phyloP scores from a whole-genome alignment of 1,284 basidiomycete species.

The Hypsizygus ulmarius region DNA sequence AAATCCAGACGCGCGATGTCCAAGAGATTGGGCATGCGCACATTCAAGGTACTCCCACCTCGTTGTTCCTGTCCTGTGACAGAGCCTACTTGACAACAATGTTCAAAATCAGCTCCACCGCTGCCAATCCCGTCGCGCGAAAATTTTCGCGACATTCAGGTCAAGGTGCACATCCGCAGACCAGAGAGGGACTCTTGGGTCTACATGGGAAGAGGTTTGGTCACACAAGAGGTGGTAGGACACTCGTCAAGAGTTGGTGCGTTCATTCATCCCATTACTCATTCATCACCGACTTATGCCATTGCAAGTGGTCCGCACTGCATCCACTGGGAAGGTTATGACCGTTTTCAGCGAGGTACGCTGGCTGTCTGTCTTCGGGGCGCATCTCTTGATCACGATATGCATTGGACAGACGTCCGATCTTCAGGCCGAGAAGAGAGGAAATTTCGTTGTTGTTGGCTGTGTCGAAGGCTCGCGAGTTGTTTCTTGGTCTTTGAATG shows the following conservation, averaged over 20 bases:
- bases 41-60: conserved; percentile 19
- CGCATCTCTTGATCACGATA: conserved; percentile 6
- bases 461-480: conserved; percentile 69
- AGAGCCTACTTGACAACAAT: conserved; percentile 10
- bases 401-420: conserved; percentile 51
- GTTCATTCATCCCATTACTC: conserved; percentile 27
- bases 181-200: conserved; percentile 78
- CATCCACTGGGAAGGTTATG: conserved; percentile 64
- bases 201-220: conserved; percentile 72
- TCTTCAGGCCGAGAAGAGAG: conserved; percentile 77
- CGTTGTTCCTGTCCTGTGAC: neutral
- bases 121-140: conserved; percentile 41
- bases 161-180: conserved; percentile 78
- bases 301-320: conserved; percentile 60
- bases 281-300: conserved; percentile 1
- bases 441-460: conserved; percentile 79
- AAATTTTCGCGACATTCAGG: conserved; percentile 68
- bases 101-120: conserved; percentile 22
- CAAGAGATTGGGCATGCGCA: conserved; percentile 20
- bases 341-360: conserved; percentile 68
- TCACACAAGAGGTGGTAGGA: conserved; percentile 66
- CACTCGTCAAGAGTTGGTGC: conserved; percentile 74
- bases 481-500: conserved; percentile 82
- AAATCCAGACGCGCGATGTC: conserved; percentile 16
- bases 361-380: conserved; percentile 8